phyloP scores from a whole-genome alignment of 345 rosid genomes.

The Eutrema yunnanense region DNA sequence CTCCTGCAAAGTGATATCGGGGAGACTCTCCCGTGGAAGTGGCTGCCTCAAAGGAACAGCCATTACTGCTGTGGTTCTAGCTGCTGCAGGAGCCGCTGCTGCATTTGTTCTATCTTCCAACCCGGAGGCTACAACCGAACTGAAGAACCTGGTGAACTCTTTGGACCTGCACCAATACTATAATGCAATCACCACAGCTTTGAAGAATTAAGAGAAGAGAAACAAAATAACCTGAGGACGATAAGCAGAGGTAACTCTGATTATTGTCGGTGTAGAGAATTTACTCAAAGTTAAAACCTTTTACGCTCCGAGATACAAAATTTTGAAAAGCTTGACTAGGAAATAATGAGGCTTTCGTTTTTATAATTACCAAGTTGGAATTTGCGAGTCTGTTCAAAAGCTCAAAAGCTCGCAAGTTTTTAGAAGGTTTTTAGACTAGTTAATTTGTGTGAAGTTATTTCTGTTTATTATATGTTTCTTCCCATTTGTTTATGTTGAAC shows the following conservation, averaged over 20 bases:
- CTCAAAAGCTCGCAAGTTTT: constrained; percentile 11
- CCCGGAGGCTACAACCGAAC: constrained; percentile 22
- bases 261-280: constrained; percentile 21
- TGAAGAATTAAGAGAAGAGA: constrained; percentile 14
- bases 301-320: constrained; percentile 21
- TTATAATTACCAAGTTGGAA: not conserved
- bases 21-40: constrained; percentile 43
- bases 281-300: constrained; percentile 17
- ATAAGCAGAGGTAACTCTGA: constrained; percentile 20
- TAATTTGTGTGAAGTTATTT: constrained; percentile 12
- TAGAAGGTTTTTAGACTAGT: constrained; percentile 17
- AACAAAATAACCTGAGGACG: not conserved
- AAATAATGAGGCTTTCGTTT: constrained; percentile 24
- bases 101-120: constrained; percentile 21
- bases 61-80: constrained; percentile 34
- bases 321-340: constrained; percentile 18
- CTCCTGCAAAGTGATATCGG: constrained; percentile 44
- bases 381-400: constrained; percentile 1
- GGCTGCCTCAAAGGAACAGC: constrained; percentile 47
- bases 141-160: constrained; percentile 24
- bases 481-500: not conserved
- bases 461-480: constrained; percentile 2
- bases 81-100: constrained; percentile 48
- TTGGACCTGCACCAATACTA: constrained; percentile 7
- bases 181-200: constrained; percentile 8